These are phyloP conservation scores for Albophoma yamanashiensis DNA, from an alignment of 2,329 filamentous ascomycete species.

Conservation along the genomic window DNA sequence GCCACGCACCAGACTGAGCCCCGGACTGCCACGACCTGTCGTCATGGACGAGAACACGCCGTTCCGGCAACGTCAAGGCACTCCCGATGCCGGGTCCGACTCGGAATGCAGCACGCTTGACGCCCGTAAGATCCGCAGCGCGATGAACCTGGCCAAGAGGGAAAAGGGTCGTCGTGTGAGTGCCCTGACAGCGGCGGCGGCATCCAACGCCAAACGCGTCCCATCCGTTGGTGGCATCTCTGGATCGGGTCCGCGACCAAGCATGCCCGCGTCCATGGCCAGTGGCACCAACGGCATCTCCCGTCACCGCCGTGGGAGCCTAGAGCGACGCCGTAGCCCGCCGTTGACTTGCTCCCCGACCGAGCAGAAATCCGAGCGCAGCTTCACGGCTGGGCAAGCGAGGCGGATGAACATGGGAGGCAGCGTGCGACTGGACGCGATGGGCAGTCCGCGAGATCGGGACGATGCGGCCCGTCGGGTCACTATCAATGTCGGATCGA, in stretches of 20 bases:
- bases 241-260: slow-evolving; percentile 14
- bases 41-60: slow-evolving; percentile 42
- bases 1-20: slow-evolving; percentile 7
- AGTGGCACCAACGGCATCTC: slow-evolving; percentile 46
- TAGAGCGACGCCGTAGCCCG: slow-evolving; percentile 40
- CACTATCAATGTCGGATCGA: slow-evolving; percentile 23
- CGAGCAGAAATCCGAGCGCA: slow-evolving; percentile 24
- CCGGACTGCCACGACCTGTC: slow-evolving; percentile 15
- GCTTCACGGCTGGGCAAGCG: slow-evolving; percentile 44
- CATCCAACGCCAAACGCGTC: slow-evolving; percentile 28
- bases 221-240: slow-evolving; percentile 32
- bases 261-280: slow-evolving; percentile 31
- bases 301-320: slow-evolving; percentile 37
- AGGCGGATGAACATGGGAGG: slow-evolving; percentile 45
- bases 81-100: slow-evolving; percentile 29
- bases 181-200: slow-evolving; percentile 21
- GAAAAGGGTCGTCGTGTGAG: slow-evolving; percentile 30
- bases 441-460: slow-evolving; percentile 12
- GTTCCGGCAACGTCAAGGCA: slow-evolving; percentile 23
- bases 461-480: slow-evolving; percentile 20
- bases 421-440: slow-evolving; percentile 21
- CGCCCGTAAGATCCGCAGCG: slow-evolving; percentile 42
- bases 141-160: slow-evolving; percentile 41
- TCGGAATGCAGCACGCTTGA: slow-evolving; percentile 41
- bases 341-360: slow-evolving; percentile 42